Conservation (phyloP, 2,329 filamentous ascomycete genomes). For the Fusarium piperis region DNA sequence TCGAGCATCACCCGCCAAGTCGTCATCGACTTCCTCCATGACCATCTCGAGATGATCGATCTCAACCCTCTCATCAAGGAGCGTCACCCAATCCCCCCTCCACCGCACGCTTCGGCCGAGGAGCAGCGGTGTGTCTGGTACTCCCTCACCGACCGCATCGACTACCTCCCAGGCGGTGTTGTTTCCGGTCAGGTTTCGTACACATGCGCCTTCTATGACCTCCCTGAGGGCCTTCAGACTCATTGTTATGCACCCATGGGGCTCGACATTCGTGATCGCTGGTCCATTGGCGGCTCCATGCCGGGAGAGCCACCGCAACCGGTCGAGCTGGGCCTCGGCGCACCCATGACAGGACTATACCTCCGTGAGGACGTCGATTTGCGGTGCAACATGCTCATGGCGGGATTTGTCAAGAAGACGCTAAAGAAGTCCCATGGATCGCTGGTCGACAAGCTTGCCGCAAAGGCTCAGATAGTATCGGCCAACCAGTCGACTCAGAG, state of each 20-base stretch:
- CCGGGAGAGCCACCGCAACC: conserved; percentile 75
- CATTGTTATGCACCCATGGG: conserved; percentile 86
- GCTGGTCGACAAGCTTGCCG: conserved; percentile 71
- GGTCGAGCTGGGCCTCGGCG: conserved; percentile 72
- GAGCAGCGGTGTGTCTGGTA: conserved; percentile 83
- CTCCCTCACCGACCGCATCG: conserved; percentile 78
- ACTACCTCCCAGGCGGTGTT: conserved; percentile 75
- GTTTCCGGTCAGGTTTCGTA: conserved; percentile 77
- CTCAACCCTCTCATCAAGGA: conserved; percentile 85
- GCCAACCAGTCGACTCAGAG: conserved; percentile 31
- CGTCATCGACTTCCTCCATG: conserved; percentile 80
- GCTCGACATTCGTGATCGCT: conserved; percentile 80
- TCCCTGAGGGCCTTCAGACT: conserved; percentile 78
- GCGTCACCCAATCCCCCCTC: conserved; percentile 73
- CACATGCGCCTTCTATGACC: conserved; percentile 82
- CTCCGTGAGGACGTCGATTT: conserved; percentile 86
- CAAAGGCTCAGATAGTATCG: conserved; percentile 44
- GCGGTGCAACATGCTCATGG: conserved; percentile 80
- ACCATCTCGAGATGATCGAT: conserved; percentile 86
- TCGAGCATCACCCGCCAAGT: conserved; percentile 71
- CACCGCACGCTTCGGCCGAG: conserved; percentile 72
- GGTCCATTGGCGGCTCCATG: conserved; percentile 77
- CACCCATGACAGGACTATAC: conserved; percentile 76
- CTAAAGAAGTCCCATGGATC: conserved; percentile 78
- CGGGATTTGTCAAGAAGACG: conserved; percentile 82